phyloP scores from a whole-genome alignment of 805 yeast species.

The Maudiozyma pseudohumilis region DNA sequence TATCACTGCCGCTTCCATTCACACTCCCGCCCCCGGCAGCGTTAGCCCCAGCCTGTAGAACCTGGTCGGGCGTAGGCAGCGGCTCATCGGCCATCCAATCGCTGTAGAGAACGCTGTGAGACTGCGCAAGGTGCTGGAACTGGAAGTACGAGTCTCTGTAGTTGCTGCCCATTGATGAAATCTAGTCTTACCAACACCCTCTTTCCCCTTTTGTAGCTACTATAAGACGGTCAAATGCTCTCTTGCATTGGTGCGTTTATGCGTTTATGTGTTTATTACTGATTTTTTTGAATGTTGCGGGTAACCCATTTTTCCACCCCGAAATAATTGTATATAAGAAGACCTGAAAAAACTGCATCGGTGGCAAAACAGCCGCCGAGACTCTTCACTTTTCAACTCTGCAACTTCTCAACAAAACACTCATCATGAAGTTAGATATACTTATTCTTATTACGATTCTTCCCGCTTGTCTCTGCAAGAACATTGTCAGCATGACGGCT shows the following conservation, averaged over 20 bases:
- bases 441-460: too few species aligned
- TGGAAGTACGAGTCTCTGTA: constrained; percentile 25
- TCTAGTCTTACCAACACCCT: too few species aligned
- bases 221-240: background rate
- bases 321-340: too few species aligned
- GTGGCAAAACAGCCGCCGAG: too few species aligned
- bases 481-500: background rate
- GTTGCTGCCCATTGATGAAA: constrained; percentile 1
- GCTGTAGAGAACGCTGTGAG: constrained; percentile 20
- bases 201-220: background rate
- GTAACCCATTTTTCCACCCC: too few species aligned
- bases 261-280: background rate
- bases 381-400: too few species aligned
- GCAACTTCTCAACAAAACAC: too few species aligned
- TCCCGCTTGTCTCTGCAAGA: background rate
- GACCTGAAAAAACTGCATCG: too few species aligned
- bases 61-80: constrained; percentile 22
- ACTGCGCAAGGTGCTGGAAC: constrained; percentile 15
- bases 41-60: background rate
- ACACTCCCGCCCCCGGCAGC: background rate
- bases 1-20: background rate
- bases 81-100: constrained; percentile 24
- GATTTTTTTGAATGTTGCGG: too few species aligned
- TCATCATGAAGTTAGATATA: too few species aligned
- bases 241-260: too few species aligned